Conservation (phyloP, 1,139 yeast species). For the Saccharomyces hybrid region DNA sequence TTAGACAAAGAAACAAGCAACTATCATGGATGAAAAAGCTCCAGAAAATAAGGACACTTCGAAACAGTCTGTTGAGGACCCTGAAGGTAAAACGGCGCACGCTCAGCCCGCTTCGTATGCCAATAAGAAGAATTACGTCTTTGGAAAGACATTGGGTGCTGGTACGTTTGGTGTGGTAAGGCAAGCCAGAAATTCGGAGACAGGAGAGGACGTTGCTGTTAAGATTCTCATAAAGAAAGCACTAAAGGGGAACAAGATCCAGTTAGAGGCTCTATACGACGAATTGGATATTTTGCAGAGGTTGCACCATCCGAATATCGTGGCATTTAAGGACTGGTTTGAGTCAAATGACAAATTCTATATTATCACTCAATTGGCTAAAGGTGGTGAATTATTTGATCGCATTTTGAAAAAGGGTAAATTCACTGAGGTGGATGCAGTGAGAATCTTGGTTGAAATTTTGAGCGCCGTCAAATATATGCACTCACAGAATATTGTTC, state of each 20-base stretch:
- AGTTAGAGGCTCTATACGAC: slow-evolving; percentile 52
- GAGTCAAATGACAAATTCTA: slow-evolving; percentile 74
- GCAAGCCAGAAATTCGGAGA: slow-evolving; percentile 53
- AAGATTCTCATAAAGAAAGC: slow-evolving; percentile 79
- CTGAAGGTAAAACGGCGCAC: slow-evolving; percentile 41
- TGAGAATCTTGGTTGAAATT: slow-evolving; percentile 57
- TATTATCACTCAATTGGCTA: slow-evolving; percentile 68
- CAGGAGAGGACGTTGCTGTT: slow-evolving; percentile 72
- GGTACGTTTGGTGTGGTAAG: slow-evolving; percentile 89
- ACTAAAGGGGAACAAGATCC: slow-evolving; percentile 58
- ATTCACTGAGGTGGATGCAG: slow-evolving; percentile 82
- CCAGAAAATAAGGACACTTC: slow-evolving; percentile 2
- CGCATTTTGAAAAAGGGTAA: slow-evolving; percentile 67
- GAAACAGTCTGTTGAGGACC: slow-evolving; percentile 21
- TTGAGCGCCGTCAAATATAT: slow-evolving; percentile 67
- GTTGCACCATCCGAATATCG: slow-evolving; percentile 72
- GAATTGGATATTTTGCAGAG: slow-evolving; percentile 63
- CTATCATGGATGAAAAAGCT: background rate
- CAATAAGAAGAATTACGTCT: slow-evolving; percentile 56
- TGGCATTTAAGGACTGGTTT: slow-evolving; percentile 79
- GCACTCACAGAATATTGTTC: slow-evolving; percentile 70
- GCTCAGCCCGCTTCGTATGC: slow-evolving; percentile 72
- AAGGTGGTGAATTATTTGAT: slow-evolving; percentile 88
- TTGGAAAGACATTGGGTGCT: slow-evolving; percentile 80
- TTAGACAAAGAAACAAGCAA: background rate